phyloP scores from a whole-genome alignment of 2,329 filamentous ascomycete genomes.

The Fusarium equiseti region DNA sequence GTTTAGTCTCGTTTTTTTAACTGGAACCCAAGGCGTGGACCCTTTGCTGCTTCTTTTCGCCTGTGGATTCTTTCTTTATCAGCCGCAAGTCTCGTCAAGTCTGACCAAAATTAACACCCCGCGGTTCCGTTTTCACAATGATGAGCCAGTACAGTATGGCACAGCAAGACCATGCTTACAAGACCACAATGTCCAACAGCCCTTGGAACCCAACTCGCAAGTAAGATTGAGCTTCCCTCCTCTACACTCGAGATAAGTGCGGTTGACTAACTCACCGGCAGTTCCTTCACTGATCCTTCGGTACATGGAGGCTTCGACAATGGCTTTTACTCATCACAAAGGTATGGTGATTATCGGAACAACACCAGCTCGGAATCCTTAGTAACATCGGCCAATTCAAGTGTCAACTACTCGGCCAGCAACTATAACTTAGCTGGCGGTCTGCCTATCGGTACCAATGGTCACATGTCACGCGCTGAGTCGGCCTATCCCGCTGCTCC shows the following conservation, averaged over 20 bases:
- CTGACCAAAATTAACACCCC: constrained; percentile 40
- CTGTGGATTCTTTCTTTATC: constrained; percentile 50
- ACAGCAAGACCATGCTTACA: constrained; percentile 63
- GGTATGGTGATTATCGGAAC: constrained; percentile 51
- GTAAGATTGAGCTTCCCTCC: constrained; percentile 55
- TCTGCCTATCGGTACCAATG: constrained; percentile 50
- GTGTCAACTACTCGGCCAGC: constrained; percentile 58
- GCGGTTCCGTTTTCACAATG: constrained; percentile 43
- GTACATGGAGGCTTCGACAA: constrained; percentile 54
- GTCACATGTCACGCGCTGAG: constrained; percentile 56
- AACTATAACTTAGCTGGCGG: constrained; percentile 49
- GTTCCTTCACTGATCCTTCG: constrained; percentile 51
- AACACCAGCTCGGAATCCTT: constrained; percentile 34
- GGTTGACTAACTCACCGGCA: constrained; percentile 47
- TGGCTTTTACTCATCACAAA: constrained; percentile 54
- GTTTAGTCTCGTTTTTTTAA: constrained; percentile 45
- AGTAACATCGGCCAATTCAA: constrained; percentile 55
- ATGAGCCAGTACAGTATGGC: constrained; percentile 59
- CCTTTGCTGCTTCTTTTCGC: constrained; percentile 42
- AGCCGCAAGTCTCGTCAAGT: constrained; percentile 48
- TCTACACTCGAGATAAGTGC: constrained; percentile 11
- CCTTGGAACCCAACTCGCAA: constrained; percentile 65
- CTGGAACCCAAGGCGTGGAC: constrained; percentile 45
- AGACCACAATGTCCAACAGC: constrained; percentile 59
- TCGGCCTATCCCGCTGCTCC: constrained; percentile 55